phyloP scores from a whole-genome alignment of 441 rosid species.

The Monsonia emarginata region DNA sequence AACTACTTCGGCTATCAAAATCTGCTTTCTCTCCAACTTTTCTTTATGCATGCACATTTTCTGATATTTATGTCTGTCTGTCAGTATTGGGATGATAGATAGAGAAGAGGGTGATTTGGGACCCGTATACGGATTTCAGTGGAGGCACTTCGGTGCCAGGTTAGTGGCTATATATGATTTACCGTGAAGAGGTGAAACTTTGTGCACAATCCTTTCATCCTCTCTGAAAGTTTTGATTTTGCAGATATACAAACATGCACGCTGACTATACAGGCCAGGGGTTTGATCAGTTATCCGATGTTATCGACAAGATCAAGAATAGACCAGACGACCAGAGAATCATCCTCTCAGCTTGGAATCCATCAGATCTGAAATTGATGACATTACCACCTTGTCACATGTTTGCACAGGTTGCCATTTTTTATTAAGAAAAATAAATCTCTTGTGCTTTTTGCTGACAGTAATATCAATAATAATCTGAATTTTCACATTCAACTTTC shows the following conservation, averaged over 20 bases:
- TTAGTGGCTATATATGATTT: conserved; percentile 19
- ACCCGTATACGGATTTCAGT: conserved; percentile 83
- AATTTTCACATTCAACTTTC: neutral
- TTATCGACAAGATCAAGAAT: conserved; percentile 68
- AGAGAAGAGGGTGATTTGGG: conserved; percentile 84
- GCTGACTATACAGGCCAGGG: conserved; percentile 82
- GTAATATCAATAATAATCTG: neutral
- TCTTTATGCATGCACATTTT: too few species aligned
- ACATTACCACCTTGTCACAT: conserved; percentile 96
- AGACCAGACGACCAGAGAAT: conserved; percentile 74
- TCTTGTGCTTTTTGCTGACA: too few species aligned
- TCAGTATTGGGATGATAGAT: conserved; percentile 58
- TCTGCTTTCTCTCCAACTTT: too few species aligned
- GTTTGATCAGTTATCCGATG: conserved; percentile 74
- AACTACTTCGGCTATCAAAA: conserved; percentile 8
- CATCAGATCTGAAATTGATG: conserved; percentile 77
- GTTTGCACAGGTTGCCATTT: conserved; percentile 66
- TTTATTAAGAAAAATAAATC: neutral
- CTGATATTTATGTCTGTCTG: too few species aligned
- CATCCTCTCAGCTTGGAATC: conserved; percentile 85
- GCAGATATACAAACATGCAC: conserved; percentile 71
- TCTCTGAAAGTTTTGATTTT: conserved; percentile 6
- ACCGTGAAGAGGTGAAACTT: too few species aligned
- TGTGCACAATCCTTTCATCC: too few species aligned
- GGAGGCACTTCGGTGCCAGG: conserved; percentile 96